Base-by-base conservation (phyloP, 2,329 filamentous ascomycete genomes). In the Penicillium hesseltinei region DNA sequence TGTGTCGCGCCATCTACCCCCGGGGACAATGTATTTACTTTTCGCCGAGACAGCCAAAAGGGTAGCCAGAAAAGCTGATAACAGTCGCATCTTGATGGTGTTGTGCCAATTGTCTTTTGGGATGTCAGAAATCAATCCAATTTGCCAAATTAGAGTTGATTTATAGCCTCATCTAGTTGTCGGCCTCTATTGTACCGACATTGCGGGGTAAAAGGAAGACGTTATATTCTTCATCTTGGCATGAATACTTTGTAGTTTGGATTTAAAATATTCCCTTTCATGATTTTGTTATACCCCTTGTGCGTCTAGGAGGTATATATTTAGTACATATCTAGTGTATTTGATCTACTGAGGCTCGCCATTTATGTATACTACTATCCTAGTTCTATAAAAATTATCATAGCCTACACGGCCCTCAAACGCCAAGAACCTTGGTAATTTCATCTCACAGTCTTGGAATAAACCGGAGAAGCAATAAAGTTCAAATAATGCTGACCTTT, bases 21-120 rank as follows among this genome's bases (percentile, higher is more conserved):
- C 84, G 0, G 85, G 84, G 3, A 86, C 83, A 47, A 87, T 87
- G 71, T 82, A 87, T 67, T 80, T 83, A 13, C 78, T 77, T 23
- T 60, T 53, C 2, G 57, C 62, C 8, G 52, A 19, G 9, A 55
- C 31, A 3, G 53, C 54, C 9, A 56, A 21, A 4, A 64, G 27
- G 0, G 53, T 33, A 5, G 51, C 21, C 1, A 53, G 56, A 19
- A 63, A 17, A 19, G 51, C n/a, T 5, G 27, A n/a, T n/a, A 36
- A 31, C 23, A 47, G 10, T 3, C 25, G 33, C 51, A 53, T 53
- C 0, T 39, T 40, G 51, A n/a, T 23, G 31, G 19, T 11, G 9
- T 27, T 6, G 6, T 33, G 9, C 10, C 21, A 29, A 21, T 17
- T 40, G 25, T 10, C 15, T 25, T 13, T 15, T n/a, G 5, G 17